A percentile compares a stretch with the other conserved stretches of the same genome.
Conservation (phyloP, 2,329 filamentous ascomycete species). For the Diaporthe longicolla region DNA sequence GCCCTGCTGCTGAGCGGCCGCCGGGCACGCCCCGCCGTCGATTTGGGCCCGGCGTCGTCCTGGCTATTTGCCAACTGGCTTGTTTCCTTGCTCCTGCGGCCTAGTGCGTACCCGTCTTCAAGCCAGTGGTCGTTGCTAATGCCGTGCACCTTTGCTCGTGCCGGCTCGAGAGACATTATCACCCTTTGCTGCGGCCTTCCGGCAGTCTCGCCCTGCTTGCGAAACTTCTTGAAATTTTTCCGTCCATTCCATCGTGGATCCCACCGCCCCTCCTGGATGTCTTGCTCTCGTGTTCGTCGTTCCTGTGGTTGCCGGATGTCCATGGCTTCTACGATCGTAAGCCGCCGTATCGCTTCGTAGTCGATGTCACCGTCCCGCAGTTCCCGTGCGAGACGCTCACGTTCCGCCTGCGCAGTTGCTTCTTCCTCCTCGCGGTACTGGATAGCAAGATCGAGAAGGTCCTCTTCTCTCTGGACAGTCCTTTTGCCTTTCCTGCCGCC, state of each 20-base stretch:
- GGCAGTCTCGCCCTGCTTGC: slow-evolving; percentile 65
- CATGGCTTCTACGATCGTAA: slow-evolving; percentile 85
- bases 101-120: slow-evolving; percentile 60
- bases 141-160: slow-evolving; percentile 78
- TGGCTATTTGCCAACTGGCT: slow-evolving; percentile 36
- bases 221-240: slow-evolving; percentile 96
- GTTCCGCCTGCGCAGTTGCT: slow-evolving; percentile 69
- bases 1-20: slow-evolving; percentile 7
- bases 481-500: slow-evolving; percentile 55
- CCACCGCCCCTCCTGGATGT: slow-evolving; percentile 75
- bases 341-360: slow-evolving; percentile 78
- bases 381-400: slow-evolving; percentile 63
- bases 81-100: slow-evolving; percentile 46
- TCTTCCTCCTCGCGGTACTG: slow-evolving; percentile 76
- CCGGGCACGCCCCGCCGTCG: slow-evolving; percentile 4
- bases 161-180: slow-evolving; percentile 81
- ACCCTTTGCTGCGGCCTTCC: slow-evolving; percentile 57
- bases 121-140: slow-evolving; percentile 85
- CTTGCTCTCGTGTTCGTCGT: slow-evolving; percentile 61
- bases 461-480: slow-evolving; percentile 48
- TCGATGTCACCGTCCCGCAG: slow-evolving; percentile 75
- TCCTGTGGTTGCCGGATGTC: slow-evolving; percentile 65
- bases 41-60: slow-evolving; percentile 12
- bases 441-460: slow-evolving; percentile 77
- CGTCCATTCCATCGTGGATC: slow-evolving; percentile 92